Evolutionary conservation across 2,329 filamentous ascomycete species (phyloP).

Genomic region (Onygenales sp.): DNA sequence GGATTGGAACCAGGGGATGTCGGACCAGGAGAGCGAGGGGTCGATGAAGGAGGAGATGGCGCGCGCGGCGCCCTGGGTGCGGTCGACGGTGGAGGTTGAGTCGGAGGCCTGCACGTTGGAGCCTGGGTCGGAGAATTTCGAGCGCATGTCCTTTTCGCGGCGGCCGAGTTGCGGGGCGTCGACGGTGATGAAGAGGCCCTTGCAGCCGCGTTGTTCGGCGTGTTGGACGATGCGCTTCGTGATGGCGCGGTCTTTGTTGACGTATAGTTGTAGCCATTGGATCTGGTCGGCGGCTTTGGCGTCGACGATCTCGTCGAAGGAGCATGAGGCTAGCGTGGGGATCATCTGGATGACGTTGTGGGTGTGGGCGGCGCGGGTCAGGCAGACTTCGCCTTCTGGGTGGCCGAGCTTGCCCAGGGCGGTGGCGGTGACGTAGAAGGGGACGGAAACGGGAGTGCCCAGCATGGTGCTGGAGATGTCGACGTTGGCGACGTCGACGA

Average conservation of each 20-base stretch:
- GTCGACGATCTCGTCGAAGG: constrained; percentile 94
- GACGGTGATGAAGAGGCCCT: constrained; percentile 94
- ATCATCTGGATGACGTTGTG: constrained; percentile 98
- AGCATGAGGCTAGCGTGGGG: constrained; percentile 89
- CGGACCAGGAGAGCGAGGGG: constrained; percentile 83
- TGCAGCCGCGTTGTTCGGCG: constrained; percentile 85
- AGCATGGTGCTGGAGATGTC: constrained; percentile 91
- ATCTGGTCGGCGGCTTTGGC: constrained; percentile 69
- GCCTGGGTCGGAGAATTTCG: constrained; percentile 77
- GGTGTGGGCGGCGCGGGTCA: constrained; percentile 73
- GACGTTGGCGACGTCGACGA: constrained; percentile 81
- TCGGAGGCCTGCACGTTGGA: constrained; percentile 64
- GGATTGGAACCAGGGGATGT: constrained; percentile 83
- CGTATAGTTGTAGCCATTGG: constrained; percentile 95
- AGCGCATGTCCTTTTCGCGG: constrained; percentile 95
- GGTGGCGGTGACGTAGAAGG: constrained; percentile 94
- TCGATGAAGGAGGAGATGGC: constrained; percentile 97
- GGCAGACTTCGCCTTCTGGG: constrained; percentile 83
- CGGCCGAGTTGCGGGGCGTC: constrained; percentile 93
- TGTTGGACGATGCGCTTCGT: constrained; percentile 85
- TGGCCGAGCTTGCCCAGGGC: constrained; percentile 91
- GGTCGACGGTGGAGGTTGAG: constrained; percentile 62
- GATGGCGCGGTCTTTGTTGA: constrained; percentile 90
- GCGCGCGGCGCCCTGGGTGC: constrained; percentile 80
- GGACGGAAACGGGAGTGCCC: constrained; percentile 70